phyloP scores from a whole-genome alignment of 306 rosid species.

The Styphnolobium japonicum region DNA sequence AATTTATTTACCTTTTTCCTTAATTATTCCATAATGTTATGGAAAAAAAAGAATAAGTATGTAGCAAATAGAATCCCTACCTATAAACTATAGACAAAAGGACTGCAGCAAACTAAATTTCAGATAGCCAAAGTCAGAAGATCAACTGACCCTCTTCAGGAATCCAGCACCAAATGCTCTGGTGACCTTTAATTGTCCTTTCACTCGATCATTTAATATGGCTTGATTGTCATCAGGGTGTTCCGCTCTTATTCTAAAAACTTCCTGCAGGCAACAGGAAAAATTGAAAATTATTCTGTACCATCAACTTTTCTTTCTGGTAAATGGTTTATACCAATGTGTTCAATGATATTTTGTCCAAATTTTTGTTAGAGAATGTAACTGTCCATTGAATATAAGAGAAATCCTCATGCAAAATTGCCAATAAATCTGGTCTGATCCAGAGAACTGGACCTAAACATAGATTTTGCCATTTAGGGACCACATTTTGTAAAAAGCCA shows the following conservation, averaged over 20 bases:
- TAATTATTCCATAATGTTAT: neutral
- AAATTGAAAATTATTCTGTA: constrained; percentile 12
- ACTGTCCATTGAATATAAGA: neutral
- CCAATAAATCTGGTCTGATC: neutral
- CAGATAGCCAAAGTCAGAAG: constrained; percentile 37
- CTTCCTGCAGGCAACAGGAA: constrained; percentile 46
- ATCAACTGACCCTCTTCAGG: constrained; percentile 64
- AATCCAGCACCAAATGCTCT: constrained; percentile 77
- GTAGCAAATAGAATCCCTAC: constrained; percentile 19
- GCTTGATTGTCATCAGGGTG: constrained; percentile 65
- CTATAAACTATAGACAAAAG: constrained; percentile 32
- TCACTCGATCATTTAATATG: constrained; percentile 58
- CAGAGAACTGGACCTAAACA: neutral
- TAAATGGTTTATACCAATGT: neutral
- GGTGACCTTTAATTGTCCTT: constrained; percentile 67
- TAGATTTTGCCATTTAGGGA: neutral
- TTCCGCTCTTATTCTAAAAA: constrained; percentile 50
- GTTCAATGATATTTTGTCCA: neutral
- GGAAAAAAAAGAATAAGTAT: neutral
- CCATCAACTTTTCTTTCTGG: neutral
- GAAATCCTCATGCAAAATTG: neutral
- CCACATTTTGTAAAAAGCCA: neutral
- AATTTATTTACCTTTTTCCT: neutral
- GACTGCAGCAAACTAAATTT: constrained; percentile 40
- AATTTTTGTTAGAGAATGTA: neutral